A percentile compares a stretch with the other conserved stretches of the same genome.
Evolutionary conservation across 306 rosid genomes (phyloP).

Genomic region (Alnus rubra): DNA sequence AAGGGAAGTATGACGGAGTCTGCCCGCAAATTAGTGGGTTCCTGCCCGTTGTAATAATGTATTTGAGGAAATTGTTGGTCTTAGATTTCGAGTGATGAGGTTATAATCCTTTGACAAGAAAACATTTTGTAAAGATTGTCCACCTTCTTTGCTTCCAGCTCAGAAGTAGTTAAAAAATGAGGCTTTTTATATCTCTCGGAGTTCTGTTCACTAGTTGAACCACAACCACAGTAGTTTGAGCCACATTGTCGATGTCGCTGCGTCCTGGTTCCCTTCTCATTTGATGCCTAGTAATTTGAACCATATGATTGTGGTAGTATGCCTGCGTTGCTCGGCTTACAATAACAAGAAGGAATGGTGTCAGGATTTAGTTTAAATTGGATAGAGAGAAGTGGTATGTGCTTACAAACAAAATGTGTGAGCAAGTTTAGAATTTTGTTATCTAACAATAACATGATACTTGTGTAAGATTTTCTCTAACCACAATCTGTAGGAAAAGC

Average conservation of each 20-base stretch:
- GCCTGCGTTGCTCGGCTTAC: background rate
- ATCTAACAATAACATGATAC: too few species aligned
- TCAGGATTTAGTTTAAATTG: too few species aligned
- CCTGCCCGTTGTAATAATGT: slow-evolving; percentile 62
- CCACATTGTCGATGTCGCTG: background rate
- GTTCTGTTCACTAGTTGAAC: slow-evolving; percentile 18
- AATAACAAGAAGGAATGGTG: too few species aligned
- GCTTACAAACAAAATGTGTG: too few species aligned
- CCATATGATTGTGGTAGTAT: too few species aligned
- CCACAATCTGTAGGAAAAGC: too few species aligned
- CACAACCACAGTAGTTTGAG: background rate
- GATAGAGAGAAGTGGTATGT: too few species aligned
- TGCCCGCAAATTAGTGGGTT: slow-evolving; percentile 40
- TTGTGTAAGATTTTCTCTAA: too few species aligned
- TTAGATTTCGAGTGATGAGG: slow-evolving; percentile 83
- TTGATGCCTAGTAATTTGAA: background rate
- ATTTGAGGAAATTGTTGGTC: slow-evolving; percentile 57
- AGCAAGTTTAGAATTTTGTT: too few species aligned
- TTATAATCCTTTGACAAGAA: slow-evolving; percentile 69
- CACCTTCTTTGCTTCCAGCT: slow-evolving; percentile 48
- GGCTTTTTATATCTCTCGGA: slow-evolving; percentile 28
- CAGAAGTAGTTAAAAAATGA: slow-evolving; percentile 30
- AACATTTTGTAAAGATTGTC: slow-evolving; percentile 81
- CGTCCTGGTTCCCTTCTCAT: background rate
- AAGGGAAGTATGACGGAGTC: slow-evolving; percentile 35